Evolutionary conservation across 2,329 filamentous ascomycete genomes (phyloP), one percentile per base, ranked within the genome.

Genomic region (Beauveria asiatica): DNA sequence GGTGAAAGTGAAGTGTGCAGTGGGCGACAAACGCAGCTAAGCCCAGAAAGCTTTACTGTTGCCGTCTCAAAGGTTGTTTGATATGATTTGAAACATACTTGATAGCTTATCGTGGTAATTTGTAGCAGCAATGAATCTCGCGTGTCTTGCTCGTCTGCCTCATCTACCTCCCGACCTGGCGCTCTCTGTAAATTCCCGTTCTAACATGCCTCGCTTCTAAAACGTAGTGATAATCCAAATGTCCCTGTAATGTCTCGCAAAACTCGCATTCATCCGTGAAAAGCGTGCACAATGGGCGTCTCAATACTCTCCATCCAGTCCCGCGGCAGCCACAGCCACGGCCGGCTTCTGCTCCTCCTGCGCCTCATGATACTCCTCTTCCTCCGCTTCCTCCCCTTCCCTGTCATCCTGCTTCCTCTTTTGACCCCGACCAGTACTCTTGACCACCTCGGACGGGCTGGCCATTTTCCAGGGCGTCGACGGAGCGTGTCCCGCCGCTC

Each of bases 391-490:
- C 27, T 63, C 44, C 41, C 57, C 52, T 27, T 48, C 51, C 5
- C 10, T 37, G 33, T 37, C 23, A 52, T 63, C 51, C 19, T 13
- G n/a, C 52, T 27, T 46, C 39, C 59, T 57, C 60, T 64, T 69
- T 71, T 69, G 73, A 41, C 44, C 55, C 2, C 41, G 45, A 8
- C 55, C 30, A 33, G 19, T 74, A 46, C 68, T 73, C 67, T 73
- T 75, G 57, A 66, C 60, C 13, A 75, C 66, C 62, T 69, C 73
- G 44, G 5, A 23, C 13, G 48, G 57, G 7, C 33, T 37, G 10
- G 19, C 46, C 65, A 68, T 59, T 13, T 25, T 27, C 9, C 57
- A 27, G 54, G 9, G 63, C 8, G 25, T 59, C 50, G 46, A 19
- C 9, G 46, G 42, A 9, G 30, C 30, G 19, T 30, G 25, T 25